Base-by-base conservation (phyloP, 2,329 filamentous ascomycete species). In the Hymenoscyphus scutula region DNA sequence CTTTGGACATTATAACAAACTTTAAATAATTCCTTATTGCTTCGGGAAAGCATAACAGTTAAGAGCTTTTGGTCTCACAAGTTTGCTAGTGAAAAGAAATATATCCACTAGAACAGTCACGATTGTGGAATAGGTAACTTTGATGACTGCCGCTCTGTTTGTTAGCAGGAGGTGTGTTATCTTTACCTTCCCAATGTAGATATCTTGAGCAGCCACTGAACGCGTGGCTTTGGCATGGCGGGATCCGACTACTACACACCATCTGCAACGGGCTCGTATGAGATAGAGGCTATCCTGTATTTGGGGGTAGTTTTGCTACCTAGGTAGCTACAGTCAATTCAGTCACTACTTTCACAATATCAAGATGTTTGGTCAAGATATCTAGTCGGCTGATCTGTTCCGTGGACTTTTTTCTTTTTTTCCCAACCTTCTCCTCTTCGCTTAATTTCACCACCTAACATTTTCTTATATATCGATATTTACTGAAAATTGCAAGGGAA, bases 401-500 rank as follows among this genome's bases (percentile, higher is more conserved):
- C 3, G 32, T 34, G 32, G 32, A 34, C 3, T 34, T 13, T 34
- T 34, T n/a, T n/a, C n/a, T n/a, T n/a, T n/a, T n/a, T n/a, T 3
- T 6, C 27, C 27, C 34, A 37, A 37, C 11, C 15, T 32, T 7
- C 23, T 63, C 19, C 63, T 38, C n/a, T 62, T 30, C 48, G 55
- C n/a, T 23, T 60, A 34, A 30, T 65, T 29, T 25, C 53, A 17
- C 5, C 53, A 27, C 53, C 53, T 37, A 37, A 13, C 32, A 37
- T 13, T 37, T 37, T 37, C 32, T 37, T 37, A 15, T 11, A 10
- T 4, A 3, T 10, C 11, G 8, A 37, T 10, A 29, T 6, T 29
- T 29, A n/a, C n/a, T n/a, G n/a, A n/a, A 29, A 29, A 29, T 6
- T 29, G 6, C 27, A 29, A 29, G 3, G 27, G 27, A 29, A 6